Evolutionary conservation across 306 rosid species (phyloP), one percentile per base, ranked within the genome.

Genomic region (Hylodesmum podocarpum): DNA sequence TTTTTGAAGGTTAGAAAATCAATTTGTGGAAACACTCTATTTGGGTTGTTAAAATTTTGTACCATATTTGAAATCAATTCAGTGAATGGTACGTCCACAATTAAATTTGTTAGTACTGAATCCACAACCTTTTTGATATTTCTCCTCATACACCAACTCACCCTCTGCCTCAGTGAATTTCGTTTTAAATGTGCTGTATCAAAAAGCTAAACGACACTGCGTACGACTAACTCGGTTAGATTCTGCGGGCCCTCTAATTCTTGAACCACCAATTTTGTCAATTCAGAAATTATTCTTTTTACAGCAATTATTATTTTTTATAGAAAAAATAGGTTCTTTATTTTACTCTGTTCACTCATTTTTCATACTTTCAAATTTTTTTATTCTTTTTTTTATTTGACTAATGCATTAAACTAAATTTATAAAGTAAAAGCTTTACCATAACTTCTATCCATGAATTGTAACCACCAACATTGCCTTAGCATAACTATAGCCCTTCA

Each of bases 101-200:
- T 15, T 8, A 4, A 8, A 15, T 4, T 46, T 21, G 15, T 53
- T 46, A 53, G 15, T 53, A 22, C 15, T 51, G 58, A 19, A 51
- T 51, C 1, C 28, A 51, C 2, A 22, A 31, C 9, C 6, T 8
- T 59, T 31, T 1, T 31, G 67, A 61, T 33, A 36, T 36, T 34
- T 18, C 19, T 37, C 1, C 2, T 36, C 3, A 1, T 13, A 19
- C 63, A 33, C 75, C 63, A 62, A 70, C 75, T 49, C 25, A 10
- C 6, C 29, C 11, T 68, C 12, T 27, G 8, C 4, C 18, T 5
- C 31, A 21, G 62, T 69, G 44, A 47, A 1, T 47, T 47, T 70
- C 75, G 21, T 70, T 70, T 70, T 16, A 49, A 70, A 70, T 70
- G 62, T 70, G 75, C 9, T 6, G 58, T 50, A 31, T 11, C 33